A percentile compares a stretch with the other conserved stretches of the same genome.
These are phyloP conservation scores for Pseudogymnoascus sp. DNA, from an alignment of 2,329 filamentous ascomycete genomes.

Conservation along the genomic window DNA sequence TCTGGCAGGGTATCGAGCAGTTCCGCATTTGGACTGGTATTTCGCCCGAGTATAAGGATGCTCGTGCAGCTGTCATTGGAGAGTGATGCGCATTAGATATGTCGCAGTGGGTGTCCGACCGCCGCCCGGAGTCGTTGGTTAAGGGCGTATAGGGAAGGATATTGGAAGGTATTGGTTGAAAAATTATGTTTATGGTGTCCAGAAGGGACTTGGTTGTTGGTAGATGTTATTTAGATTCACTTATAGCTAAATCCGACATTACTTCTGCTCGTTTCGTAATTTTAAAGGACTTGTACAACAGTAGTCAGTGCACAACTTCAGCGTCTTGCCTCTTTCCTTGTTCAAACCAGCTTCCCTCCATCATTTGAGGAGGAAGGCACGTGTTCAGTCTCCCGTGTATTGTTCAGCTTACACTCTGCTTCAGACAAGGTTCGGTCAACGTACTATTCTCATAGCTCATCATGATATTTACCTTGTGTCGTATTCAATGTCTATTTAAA, in stretches of 20 bases:
- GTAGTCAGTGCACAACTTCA: not conserved
- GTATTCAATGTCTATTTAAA: too few species aligned
- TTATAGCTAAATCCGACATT: not conserved
- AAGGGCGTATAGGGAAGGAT: not conserved
- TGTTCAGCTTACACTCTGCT: not conserved
- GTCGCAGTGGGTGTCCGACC: not conserved
- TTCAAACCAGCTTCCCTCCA: not conserved
- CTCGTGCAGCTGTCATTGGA: slow-evolving; percentile 52
- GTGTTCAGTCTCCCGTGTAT: not conserved
- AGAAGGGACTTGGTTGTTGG: not conserved
- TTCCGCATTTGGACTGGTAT: slow-evolving; percentile 84
- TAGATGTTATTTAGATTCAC: not conserved
- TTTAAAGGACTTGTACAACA: not conserved
- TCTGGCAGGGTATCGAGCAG: slow-evolving; percentile 66
- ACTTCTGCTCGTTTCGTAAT: not conserved
- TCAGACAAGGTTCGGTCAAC: not conserved
- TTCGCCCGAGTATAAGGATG: slow-evolving; percentile 63
- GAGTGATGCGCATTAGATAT: not conserved
- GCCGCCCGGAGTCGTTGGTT: not conserved
- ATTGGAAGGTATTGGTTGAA: not conserved
- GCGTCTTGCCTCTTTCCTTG: not conserved
- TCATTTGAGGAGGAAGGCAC: not conserved
- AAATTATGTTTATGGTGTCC: not conserved
- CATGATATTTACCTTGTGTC: too few species aligned
- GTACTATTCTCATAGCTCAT: not conserved